Evolutionary conservation across 2,329 filamentous ascomycete species (phyloP), one percentile per base, ranked within the genome.

Genomic region (Didymellaceae sp.): DNA sequence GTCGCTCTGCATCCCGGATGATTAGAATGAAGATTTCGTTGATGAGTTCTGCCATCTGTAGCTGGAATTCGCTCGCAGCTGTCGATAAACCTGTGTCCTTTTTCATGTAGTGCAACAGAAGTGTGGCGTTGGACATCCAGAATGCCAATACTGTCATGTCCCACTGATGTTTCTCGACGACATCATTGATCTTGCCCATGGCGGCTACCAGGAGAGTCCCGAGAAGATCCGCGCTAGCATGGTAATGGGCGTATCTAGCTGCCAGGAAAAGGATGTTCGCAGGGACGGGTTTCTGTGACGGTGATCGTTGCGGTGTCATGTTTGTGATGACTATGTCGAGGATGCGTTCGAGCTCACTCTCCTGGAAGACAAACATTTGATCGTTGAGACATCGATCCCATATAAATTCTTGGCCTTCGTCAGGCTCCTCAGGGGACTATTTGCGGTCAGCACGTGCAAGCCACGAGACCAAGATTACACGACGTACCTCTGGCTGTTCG

Each of bases 361-460:
- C 93, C 72, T 99, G 94, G 71, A 99, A 99, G 28, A 99, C 94
- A 71, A 99, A 99, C 94, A 99, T 99, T 72, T 99, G 94, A 71
- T 99, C 94, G 70, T 97, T 91, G 39, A 96, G 80, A 73, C 94
- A 99, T 63, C 89, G 83, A 57, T 89, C 89, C 94, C 94, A 99
- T 54, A 97, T 88, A 66, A 99, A 99, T 58, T 97, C 94, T 66
- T 95, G 92, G 48, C 87, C 85, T 50, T 97, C 92, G 65, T 91
- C 82, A 43, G 96, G 90, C 45, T 97, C 92, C 52, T 93, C 91
- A 5, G 70, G 71, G 16, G 68, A 62, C 70, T 63, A 73, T 62
- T 48, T 25, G 16, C 14, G n/a, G 40, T 59, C 25, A 60, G 54
- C 66, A 20, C 6, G n/a, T 71, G 24, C 25, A 72, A 32, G 30